Evolutionary conservation across 345 rosid species (phyloP).

Genomic region (Limnanthes douglasii): DNA sequence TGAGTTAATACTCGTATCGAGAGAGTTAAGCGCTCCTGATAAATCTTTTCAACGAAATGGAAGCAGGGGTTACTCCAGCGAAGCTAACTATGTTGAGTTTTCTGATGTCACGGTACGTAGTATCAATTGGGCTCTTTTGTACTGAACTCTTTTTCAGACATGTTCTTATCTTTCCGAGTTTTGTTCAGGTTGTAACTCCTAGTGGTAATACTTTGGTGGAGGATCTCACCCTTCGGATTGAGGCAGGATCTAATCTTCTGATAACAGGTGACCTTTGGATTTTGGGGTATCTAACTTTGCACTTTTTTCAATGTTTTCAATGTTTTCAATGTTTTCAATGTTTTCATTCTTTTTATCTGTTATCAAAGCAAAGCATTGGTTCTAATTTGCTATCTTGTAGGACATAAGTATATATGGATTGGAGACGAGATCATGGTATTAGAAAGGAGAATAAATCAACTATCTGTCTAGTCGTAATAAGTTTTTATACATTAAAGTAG

Average conservation of each 20-base stretch:
- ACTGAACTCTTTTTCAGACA: neutral
- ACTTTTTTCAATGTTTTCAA: neutral
- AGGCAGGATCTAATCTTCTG: slow-evolving; percentile 87
- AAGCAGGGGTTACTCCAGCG: slow-evolving; percentile 62
- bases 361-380: no score
- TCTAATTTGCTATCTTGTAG: no score
- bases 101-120: slow-evolving; percentile 79
- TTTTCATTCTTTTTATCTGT: no score
- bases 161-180: slow-evolving; percentile 8
- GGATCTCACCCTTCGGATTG: slow-evolving; percentile 77
- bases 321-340: no score
- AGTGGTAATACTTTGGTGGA: slow-evolving; percentile 84
- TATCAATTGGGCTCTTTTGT: slow-evolving; percentile 5
- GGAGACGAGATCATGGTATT: no score
- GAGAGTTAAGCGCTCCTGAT: slow-evolving; percentile 61
- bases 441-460: no score
- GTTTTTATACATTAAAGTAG: no score
- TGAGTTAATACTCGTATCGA: slow-evolving; percentile 72
- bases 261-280: slow-evolving; percentile 65
- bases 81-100: slow-evolving; percentile 86
- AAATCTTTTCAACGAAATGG: slow-evolving; percentile 52
- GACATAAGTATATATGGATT: no score
- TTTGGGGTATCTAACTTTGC: slow-evolving; percentile 7
- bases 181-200: slow-evolving; percentile 89
- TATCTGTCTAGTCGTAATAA: no score